phyloP scores from a whole-genome alignment of 192 early-diverging fungal species.

The Borealophlyctis nickersoniae region DNA sequence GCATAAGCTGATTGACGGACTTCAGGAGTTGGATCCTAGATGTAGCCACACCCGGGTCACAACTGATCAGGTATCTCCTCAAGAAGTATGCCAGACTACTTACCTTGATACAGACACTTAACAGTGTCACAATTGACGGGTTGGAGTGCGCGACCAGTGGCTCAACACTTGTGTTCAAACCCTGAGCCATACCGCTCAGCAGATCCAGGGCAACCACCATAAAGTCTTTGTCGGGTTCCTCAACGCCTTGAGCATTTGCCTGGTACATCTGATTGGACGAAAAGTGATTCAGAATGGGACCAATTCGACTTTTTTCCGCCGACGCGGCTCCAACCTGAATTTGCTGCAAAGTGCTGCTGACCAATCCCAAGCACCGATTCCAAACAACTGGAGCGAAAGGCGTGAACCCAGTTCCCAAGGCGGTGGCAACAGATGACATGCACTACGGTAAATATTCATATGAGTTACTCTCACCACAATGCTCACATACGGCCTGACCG shows the following conservation, averaged over 20 bases:
- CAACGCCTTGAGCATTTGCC: conserved; percentile 24
- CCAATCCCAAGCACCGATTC: conserved; percentile 83
- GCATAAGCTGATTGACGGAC: conserved; percentile 96
- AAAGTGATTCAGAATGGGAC: not conserved
- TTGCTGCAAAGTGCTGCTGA: conserved; percentile 75
- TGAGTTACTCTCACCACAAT: not conserved
- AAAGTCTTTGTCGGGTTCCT: conserved; percentile 91
- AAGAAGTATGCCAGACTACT: conserved; percentile 12
- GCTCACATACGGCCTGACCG: conserved; percentile 11
- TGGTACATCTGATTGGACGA: not conserved
- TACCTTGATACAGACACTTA: conserved; percentile 80
- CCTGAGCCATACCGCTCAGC: conserved; percentile 90
- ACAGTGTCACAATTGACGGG: conserved; percentile 72
- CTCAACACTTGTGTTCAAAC: conserved; percentile 74
- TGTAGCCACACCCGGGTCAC: conserved; percentile 1
- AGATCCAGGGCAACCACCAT: conserved; percentile 95
- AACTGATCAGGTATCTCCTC: not conserved
- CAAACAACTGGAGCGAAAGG: conserved; percentile 85
- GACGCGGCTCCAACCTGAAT: conserved; percentile 8
- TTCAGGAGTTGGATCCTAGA: conserved; percentile 60
- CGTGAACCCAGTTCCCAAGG: conserved; percentile 81
- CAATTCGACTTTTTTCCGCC: not conserved
- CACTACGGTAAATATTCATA: conserved; percentile 49
- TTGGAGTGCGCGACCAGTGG: conserved; percentile 58
- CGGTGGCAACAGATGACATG: conserved; percentile 79